A percentile compares a stretch with the other conserved stretches of the same genome.
phyloP scores from a whole-genome alignment of 441 rosid species.

The Hura crepitans region DNA sequence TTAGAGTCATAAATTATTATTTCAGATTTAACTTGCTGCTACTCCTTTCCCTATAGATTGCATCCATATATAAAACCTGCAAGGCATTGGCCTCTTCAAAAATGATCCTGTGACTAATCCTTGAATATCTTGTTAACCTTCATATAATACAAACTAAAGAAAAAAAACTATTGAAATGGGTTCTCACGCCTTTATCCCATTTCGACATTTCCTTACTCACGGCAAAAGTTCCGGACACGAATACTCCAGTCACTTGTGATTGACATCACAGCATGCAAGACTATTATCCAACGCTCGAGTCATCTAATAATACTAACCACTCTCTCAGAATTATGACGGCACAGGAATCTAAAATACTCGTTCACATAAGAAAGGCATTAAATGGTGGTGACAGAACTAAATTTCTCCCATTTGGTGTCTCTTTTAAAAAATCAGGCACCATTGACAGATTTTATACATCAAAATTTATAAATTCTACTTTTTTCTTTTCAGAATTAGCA shows the following conservation, averaged over 20 bases:
- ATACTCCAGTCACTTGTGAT: neutral
- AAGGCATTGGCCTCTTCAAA: neutral
- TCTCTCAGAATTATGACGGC: constrained; percentile 92
- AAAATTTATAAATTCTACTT: too few relatives aligned
- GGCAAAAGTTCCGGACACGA: neutral
- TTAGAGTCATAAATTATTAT: neutral
- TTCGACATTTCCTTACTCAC: too few relatives aligned
- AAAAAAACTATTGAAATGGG: neutral
- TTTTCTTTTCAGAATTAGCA: neutral
- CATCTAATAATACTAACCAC: constrained; percentile 53
- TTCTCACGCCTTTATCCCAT: neutral
- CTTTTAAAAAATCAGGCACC: neutral
- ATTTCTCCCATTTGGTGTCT: neutral
- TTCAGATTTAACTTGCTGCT: neutral
- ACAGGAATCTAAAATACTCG: constrained; percentile 77
- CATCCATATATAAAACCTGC: neutral
- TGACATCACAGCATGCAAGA: neutral
- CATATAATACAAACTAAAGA: neutral
- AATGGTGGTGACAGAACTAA: neutral
- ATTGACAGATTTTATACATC: neutral
- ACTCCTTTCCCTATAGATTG: neutral
- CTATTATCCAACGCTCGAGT: neutral
- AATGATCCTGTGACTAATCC: neutral
- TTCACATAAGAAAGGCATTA: constrained; percentile 31
- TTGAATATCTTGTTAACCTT: neutral